Percentiles rank a stretch among this genome's conserved stretches.
Evolutionary conservation across 768 basidiomycete genomes (phyloP).

Genomic region (Podaxis carcinomalis): DNA sequence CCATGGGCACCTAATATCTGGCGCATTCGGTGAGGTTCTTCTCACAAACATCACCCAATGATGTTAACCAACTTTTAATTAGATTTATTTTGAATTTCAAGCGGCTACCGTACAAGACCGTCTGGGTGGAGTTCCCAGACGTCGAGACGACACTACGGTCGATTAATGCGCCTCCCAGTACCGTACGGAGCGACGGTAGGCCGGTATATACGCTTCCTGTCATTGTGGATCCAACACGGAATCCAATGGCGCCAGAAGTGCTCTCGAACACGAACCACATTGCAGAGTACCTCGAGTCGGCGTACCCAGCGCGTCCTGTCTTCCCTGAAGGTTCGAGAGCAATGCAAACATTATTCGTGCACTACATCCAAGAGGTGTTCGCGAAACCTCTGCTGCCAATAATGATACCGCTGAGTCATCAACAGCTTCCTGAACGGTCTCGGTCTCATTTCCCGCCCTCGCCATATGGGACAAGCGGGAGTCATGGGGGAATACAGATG

Average conservation of each 20-base stretch:
- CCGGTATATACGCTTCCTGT: constrained; percentile 68
- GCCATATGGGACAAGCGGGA: constrained; percentile 1
- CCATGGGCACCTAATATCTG: constrained; percentile 79
- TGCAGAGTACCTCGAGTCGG: constrained; percentile 66
- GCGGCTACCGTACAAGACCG: constrained; percentile 62
- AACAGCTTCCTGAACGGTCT: constrained; percentile 50
- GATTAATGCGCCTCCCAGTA: constrained; percentile 57
- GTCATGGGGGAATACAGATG: constrained; percentile 14
- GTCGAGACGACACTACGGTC: constrained; percentile 56
- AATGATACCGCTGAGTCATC: constrained; percentile 66
- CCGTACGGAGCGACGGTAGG: constrained; percentile 48
- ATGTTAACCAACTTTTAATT: constrained; percentile 2
- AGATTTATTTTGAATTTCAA: constrained; percentile 80
- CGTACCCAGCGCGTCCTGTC: constrained; percentile 65
- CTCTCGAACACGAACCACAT: constrained; percentile 60
- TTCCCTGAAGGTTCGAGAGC: constrained; percentile 70
- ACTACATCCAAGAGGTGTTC: constrained; percentile 64
- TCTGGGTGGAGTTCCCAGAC: constrained; percentile 68
- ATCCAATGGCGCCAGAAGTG: constrained; percentile 41
- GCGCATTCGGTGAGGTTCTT: constrained; percentile 52
- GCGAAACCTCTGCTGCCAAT: constrained; percentile 63
- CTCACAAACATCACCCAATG: background rate
- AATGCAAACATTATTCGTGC: constrained; percentile 64
- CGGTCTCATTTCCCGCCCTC: constrained; percentile 42
- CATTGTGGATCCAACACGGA: constrained; percentile 53